phyloP scores from a whole-genome alignment of 2,329 filamentous ascomycete genomes.

The Canariomyces notabilis region DNA sequence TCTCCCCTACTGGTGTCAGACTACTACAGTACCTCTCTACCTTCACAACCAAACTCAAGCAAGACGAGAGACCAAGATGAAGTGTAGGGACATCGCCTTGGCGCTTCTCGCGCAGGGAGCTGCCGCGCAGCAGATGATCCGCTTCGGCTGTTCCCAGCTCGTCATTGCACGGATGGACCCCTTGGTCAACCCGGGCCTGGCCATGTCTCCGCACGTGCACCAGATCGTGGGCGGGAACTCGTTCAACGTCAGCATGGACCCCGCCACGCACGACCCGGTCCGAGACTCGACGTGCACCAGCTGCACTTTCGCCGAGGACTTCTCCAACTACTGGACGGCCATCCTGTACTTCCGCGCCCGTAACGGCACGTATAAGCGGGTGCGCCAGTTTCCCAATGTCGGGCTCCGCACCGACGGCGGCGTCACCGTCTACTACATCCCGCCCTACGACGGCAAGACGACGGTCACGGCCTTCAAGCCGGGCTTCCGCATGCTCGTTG shows the following conservation, averaged over 20 bases:
- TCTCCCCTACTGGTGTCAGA: too few relatives aligned
- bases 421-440: slow-evolving; percentile 28
- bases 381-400: slow-evolving; percentile 21
- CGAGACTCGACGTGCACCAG: slow-evolving; percentile 21
- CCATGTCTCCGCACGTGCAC: slow-evolving; percentile 23
- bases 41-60: background rate
- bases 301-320: slow-evolving; percentile 26
- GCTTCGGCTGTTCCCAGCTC: slow-evolving; percentile 29
- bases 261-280: slow-evolving; percentile 20
- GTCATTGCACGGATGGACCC: slow-evolving; percentile 28
- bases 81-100: slow-evolving; percentile 5
- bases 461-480: slow-evolving; percentile 41
- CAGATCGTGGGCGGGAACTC: slow-evolving; percentile 27
- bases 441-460: slow-evolving; percentile 28
- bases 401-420: slow-evolving; percentile 23
- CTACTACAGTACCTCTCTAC: too few relatives aligned
- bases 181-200: slow-evolving; percentile 21
- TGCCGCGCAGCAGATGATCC: slow-evolving; percentile 24
- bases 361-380: slow-evolving; percentile 24
- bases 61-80: slow-evolving; percentile 12
- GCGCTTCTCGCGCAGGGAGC: slow-evolving; percentile 14
- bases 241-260: slow-evolving; percentile 26
- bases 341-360: slow-evolving; percentile 25
- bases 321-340: slow-evolving; percentile 28
- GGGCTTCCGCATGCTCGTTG: slow-evolving; percentile 42